Evolutionary conservation across 805 yeast species (phyloP).

Genomic region (Barnettozyma botsteinii): DNA sequence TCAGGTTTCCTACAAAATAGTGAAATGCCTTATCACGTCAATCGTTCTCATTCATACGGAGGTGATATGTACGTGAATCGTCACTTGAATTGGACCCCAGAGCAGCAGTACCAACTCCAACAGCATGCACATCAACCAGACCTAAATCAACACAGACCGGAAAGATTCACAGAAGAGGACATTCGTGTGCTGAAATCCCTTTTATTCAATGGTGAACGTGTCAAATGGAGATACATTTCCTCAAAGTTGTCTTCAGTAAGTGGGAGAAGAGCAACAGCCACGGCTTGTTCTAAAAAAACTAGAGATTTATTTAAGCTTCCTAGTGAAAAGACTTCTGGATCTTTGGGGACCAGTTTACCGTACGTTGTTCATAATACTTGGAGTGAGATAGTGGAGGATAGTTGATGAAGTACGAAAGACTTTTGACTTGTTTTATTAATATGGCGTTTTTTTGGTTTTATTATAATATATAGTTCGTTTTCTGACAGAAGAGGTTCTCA

Average conservation of each 20-base stretch:
- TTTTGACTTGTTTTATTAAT: neutral
- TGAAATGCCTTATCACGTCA: slow-evolving; percentile 1
- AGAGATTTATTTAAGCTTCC: slow-evolving; percentile 51
- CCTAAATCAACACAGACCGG: slow-evolving; percentile 6
- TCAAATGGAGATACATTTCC: slow-evolving; percentile 56
- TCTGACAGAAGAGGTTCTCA: too few species aligned
- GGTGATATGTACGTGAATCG: slow-evolving; percentile 5
- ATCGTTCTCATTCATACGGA: slow-evolving; percentile 9
- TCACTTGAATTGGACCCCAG: neutral
- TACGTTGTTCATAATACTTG: slow-evolving; percentile 48
- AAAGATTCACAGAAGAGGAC: slow-evolving; percentile 34
- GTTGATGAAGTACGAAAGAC: neutral
- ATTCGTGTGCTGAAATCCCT: slow-evolving; percentile 40
- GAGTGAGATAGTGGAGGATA: slow-evolving; percentile 31
- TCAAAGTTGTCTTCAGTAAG: slow-evolving; percentile 32
- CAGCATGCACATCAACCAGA: neutral
- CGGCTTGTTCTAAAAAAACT: slow-evolving; percentile 50
- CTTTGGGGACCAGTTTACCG: slow-evolving; percentile 46
- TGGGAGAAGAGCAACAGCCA: slow-evolving; percentile 35
- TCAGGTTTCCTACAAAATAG: neutral
- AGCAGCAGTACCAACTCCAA: slow-evolving; percentile 3
- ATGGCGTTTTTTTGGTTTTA: neutral
- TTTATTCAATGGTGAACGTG: slow-evolving; percentile 46
- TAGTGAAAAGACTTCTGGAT: slow-evolving; percentile 34
- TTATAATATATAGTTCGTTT: neutral